Evolutionary conservation across 805 yeast genomes (phyloP), one percentile per base, ranked within the genome.

Genomic region (Babjeviella inositovora): DNA sequence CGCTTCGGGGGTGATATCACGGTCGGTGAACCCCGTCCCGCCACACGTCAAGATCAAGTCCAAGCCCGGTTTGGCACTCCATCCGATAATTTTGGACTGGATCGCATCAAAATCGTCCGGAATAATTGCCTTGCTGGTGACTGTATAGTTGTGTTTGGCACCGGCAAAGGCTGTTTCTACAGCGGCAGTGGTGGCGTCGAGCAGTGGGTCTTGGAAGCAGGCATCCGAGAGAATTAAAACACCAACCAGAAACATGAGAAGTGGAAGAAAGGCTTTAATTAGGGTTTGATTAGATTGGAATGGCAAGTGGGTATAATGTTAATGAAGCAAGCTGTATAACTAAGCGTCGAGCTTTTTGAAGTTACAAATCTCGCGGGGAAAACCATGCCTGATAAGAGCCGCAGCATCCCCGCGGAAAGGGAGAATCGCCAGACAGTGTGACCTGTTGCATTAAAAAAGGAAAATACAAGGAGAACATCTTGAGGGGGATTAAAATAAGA

Each of bases 1-100:
- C 2, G 68, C 66, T 24, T 64, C 72, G 0, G 70, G 70, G 3
- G 72, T 62, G 6, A 44, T 34, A 35, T 64, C 72, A 5, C 45
- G 34, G 4, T 31, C 32, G 3, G 58, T 38, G 34, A 64, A 60
- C 5, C 72, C 71, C 0, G 72, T 64, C 0, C 72, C 70, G 4
- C 72, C 72, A 14, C 58, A 41, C 1, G 68, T 57, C n/a, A 64
- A 19, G 6, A 64, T 38, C 11, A 62, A 29, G 11, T 34, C 23
- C n/a, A 42, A 22, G 7, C 26, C 10, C 4, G 28, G 34, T 9
- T 23, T 8, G 18, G 30, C 35, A 1, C 46, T 38, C 46, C 53
- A 42, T 7, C 34, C 25, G 7, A 26, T 27, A 7, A 58, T 27
- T 2, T 21, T 28, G 5, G 26, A 19, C 22, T 46, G 53, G 15